A percentile compares a stretch with the other conserved stretches of the same genome.
Conservation (phyloP, 2,329 filamentous ascomycete species). For the Penicillium sp. region DNA sequence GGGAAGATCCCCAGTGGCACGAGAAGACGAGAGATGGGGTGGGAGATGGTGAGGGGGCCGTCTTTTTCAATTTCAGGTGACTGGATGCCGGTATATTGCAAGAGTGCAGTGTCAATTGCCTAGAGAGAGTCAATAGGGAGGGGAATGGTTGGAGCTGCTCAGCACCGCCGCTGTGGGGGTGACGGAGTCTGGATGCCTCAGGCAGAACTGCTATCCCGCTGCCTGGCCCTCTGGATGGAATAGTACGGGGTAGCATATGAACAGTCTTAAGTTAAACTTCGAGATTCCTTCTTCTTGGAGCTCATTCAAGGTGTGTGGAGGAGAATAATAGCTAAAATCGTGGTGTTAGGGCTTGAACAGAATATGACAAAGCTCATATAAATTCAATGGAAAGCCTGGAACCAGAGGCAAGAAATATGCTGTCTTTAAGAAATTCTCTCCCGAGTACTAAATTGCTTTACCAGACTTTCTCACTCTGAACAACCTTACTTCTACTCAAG, state of each 20-base stretch:
- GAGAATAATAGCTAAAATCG: too few species aligned
- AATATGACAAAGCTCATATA: too few species aligned
- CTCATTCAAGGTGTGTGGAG: too few species aligned
- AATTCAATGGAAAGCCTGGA: too few species aligned
- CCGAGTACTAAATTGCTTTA: too few species aligned
- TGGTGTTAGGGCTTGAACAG: too few species aligned
- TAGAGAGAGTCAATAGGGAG: background rate
- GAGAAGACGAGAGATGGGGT: background rate
- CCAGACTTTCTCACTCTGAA: too few species aligned
- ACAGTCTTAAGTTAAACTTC: too few species aligned
- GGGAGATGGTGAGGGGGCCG: background rate
- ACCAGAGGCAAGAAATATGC: too few species aligned
- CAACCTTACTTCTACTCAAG: too few species aligned
- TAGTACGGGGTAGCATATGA: background rate
- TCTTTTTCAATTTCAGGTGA: background rate
- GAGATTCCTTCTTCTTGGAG: too few species aligned
- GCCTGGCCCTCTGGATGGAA: background rate
- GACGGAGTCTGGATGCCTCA: slow-evolving; percentile 5
- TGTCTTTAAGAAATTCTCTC: background rate
- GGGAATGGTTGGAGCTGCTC: slow-evolving; percentile 8
- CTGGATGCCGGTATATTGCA: background rate
- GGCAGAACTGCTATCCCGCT: slow-evolving; percentile 1
- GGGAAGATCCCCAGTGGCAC: slow-evolving; percentile 2
- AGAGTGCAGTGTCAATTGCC: slow-evolving; percentile 1
- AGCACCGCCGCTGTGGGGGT: slow-evolving; percentile 7